Percentiles rank a stretch among this genome's conserved stretches.
These are phyloP conservation scores for Scedosporium aurantiacum DNA, from an alignment of 2,329 filamentous ascomycete species.

Conservation along the genomic window DNA sequence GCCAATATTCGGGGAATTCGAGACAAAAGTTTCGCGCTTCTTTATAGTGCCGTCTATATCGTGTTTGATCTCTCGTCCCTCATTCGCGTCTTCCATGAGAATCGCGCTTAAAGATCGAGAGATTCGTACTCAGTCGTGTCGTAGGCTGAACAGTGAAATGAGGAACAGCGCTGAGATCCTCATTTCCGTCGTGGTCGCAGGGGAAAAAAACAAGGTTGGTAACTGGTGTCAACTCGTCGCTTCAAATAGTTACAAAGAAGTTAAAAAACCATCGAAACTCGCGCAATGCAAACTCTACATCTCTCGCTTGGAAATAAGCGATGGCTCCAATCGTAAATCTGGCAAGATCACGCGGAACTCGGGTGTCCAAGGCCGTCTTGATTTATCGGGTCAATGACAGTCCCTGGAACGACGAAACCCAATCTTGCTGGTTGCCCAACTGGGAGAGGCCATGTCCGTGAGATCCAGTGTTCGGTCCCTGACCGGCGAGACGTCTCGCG, in stretches of 20 bases:
- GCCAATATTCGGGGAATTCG: background rate
- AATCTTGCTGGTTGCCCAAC: constrained; percentile 42
- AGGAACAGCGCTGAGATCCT: background rate
- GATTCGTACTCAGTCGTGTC: background rate
- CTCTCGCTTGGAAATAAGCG: background rate
- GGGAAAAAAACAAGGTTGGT: background rate
- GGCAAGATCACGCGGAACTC: constrained; percentile 5
- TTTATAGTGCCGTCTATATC: background rate
- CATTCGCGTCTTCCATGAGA: background rate
- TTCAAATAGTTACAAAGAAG: constrained; percentile 3
- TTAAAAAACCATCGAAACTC: background rate
- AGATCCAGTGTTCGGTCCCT: constrained; percentile 21
- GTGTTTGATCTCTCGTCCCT: background rate
- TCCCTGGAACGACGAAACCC: constrained; percentile 55
- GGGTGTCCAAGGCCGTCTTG: background rate
- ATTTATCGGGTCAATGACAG: constrained; percentile 52
- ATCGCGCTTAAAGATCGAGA: background rate
- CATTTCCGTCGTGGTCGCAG: background rate
- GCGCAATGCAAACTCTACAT: background rate
- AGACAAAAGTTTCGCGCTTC: background rate
- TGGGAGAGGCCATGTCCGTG: constrained; percentile 27
- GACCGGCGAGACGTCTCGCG: background rate
- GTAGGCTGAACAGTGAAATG: background rate
- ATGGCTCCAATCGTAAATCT: background rate
- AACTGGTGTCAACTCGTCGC: background rate